phyloP scores from a whole-genome alignment of 2,329 filamentous ascomycete genomes.

The Stagonosporopsis cucurbitacearum region DNA sequence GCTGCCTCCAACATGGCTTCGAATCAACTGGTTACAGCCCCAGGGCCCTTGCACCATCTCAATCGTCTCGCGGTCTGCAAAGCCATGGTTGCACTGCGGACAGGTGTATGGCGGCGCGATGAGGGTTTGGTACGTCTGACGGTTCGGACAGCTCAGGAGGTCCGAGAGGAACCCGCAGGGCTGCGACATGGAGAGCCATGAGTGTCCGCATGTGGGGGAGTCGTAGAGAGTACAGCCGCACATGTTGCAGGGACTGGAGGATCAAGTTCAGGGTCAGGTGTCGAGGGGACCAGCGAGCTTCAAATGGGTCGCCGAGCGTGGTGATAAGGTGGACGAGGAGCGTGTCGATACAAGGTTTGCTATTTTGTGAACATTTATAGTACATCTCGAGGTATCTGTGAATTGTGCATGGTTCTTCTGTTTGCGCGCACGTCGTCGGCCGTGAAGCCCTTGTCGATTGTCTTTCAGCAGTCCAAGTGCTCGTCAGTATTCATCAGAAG shows the following conservation, averaged over 20 bases:
- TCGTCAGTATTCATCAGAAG: constrained; percentile 12
- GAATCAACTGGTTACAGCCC: constrained; percentile 42
- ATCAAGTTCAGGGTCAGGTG: too few species aligned
- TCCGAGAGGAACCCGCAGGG: constrained; percentile 52
- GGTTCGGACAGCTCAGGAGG: constrained; percentile 51
- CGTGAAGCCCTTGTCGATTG: constrained; percentile 27
- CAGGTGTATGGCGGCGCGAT: constrained; percentile 38
- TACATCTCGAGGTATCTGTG: constrained; percentile 17
- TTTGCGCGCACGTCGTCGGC: constrained; percentile 8
- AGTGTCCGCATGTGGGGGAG: constrained; percentile 55
- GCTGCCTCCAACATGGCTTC: constrained; percentile 36
- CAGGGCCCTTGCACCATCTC: constrained; percentile 43
- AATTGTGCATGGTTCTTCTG: constrained; percentile 13
- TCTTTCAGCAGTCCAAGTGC: constrained; percentile 6
- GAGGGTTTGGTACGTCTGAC: constrained; percentile 37
- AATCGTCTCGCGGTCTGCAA: constrained; percentile 37
- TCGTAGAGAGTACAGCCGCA: constrained; percentile 55
- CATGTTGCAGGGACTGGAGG: constrained; percentile 44
- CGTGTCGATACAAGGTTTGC: constrained; percentile 3
- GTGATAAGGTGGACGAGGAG: neutral
- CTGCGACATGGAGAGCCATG: constrained; percentile 56
- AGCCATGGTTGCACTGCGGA: constrained; percentile 38
- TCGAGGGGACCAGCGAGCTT: neutral
- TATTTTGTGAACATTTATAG: constrained; percentile 30
- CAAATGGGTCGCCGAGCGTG: neutral